Base-by-base conservation (phyloP, 768 basidiomycete genomes). In the Cyclocybe cylindracea region DNA sequence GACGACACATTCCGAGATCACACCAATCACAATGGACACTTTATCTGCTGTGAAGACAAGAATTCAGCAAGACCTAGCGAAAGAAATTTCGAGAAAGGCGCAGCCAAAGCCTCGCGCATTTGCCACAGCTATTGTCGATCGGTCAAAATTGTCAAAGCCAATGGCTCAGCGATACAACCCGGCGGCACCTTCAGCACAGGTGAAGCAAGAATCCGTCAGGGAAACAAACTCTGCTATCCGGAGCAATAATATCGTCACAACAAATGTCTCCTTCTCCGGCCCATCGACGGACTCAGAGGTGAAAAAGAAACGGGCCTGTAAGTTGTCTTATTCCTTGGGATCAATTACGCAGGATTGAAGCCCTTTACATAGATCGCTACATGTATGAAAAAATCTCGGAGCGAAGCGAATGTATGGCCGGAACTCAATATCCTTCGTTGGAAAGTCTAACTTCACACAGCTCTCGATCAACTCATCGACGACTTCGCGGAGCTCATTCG, bases 341-440 rank as follows among this genome's bases (percentile, higher is more conserved):
- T 16, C 16, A 16, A 16, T 16, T 16, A 16, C 16, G 16, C 16
- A 16, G 16, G 16, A 16, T 16, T 16, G 16, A 6, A 39, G 19
- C 46, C 24, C 43, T 35, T 41, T 10, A 7, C 16, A 19, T 36
- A 91, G 89, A 87, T 78, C 82, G 90, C 29, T 98, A 98, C 66
- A 95, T 96, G 94, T 94, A 90, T 62, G 94, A 98, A 68, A 94
- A 91, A 70, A 77, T 89, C 19, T 83, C 84, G 2, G 90, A 91
- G 62, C 77, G 94, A 41, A 87, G 91, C 55, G 88, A 88, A 78
- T 85, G 94, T 92, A 58, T 44, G 67, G 5, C 3, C 59, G 9
- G 39, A 35, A 45, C 24, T 24, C 32, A 18, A 18, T n/a, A 9
- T 40, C 11, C 19, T 18, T 46, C 45, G 53, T 36, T 35, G 18